Base-by-base conservation (phyloP, 345 rosid genomes). In the Arabis hirsuta region DNA sequence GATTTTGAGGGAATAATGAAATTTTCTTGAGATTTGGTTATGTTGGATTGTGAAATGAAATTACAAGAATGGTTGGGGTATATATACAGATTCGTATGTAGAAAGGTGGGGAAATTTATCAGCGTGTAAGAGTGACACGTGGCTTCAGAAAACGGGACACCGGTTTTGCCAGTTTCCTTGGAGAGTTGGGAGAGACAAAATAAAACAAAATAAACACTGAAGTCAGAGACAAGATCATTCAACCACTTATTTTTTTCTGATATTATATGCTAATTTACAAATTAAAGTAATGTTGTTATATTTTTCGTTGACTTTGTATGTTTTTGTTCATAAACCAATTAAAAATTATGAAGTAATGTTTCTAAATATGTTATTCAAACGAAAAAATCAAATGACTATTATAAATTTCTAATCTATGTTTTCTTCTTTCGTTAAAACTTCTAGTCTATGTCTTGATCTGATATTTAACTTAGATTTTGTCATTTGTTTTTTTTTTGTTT, bases 101-200 rank as follows among this genome's bases (percentile, higher is more conserved):
- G 48, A 22, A 63, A 34, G 39, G 70, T 72, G 9, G 47, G 48
- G 14, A 46, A 16, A 38, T 6, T 5, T 9, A 64, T 22, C 6
- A 46, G 19, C 52, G n/a, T 55, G 51, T 6, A 19, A 19, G n/a
- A 57, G 38, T 9, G 72, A 67, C 78, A 74, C 78, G 78, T 73
- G 55, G 20, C 13, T 36, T 10, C 14, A 0, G 51, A 3, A 24
- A 47, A 39, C 27, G 66, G 61, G 22, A 34, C 64, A 64, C 65
- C 65, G 65, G 77, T 46, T 73, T 16, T 10, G 6, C 41, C 63
- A 44, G 56, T 45, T 55, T 63, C 22, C 1, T 52, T 34, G 20
- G 13, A 36, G 14, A 73, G 55, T 54, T 5, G 19, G 12, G 38
- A 34, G 38, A 32, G 36, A 29, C 32, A 12, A 46, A 42, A 52